Percentiles rank a stretch among this genome's conserved stretches.
Evolutionary conservation across 2,329 filamentous ascomycete species (phyloP).

Genomic region (Whalleya microplaca): DNA sequence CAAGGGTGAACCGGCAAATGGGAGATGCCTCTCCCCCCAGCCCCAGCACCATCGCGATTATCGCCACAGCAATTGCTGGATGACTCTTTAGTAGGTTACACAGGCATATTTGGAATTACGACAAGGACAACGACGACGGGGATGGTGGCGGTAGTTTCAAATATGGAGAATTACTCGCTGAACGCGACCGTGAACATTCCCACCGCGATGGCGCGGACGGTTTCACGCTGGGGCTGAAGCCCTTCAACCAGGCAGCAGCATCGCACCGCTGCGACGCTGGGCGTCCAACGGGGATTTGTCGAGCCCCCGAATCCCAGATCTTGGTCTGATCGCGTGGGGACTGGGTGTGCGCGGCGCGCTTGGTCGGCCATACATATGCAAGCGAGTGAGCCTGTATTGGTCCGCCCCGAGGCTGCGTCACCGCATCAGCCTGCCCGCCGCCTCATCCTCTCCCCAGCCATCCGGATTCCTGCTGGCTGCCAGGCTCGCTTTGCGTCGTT

Average conservation of each 20-base stretch:
- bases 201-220: constrained; percentile 7
- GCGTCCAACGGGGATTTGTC: constrained; percentile 5
- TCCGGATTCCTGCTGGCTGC: constrained; percentile 9
- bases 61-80: constrained; percentile 10
- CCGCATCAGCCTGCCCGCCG: constrained; percentile 12
- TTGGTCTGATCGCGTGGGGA: constrained; percentile 8
- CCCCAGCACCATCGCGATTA: constrained; percentile 12
- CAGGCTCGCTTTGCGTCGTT: constrained; percentile 9
- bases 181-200: constrained; percentile 10
- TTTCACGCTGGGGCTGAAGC: constrained; percentile 10
- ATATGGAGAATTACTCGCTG: constrained; percentile 2
- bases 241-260: constrained; percentile 18
- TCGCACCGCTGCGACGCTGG: constrained; percentile 19
- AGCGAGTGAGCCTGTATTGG: neutral
- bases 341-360: neutral
- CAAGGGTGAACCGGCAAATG: constrained; percentile 1
- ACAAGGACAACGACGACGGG: constrained; percentile 6
- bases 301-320: constrained; percentile 8
- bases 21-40: neutral
- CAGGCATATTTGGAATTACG: constrained; percentile 4
- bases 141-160: constrained; percentile 8
- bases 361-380: neutral
- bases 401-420: neutral
- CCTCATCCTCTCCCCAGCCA: constrained; percentile 9
- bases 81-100: constrained; percentile 4